A percentile compares a stretch with the other conserved stretches of the same genome.
These are phyloP conservation scores for Chlorella variabilis DNA, from an alignment of 163 green algal species.

Conservation along the genomic window DNA sequence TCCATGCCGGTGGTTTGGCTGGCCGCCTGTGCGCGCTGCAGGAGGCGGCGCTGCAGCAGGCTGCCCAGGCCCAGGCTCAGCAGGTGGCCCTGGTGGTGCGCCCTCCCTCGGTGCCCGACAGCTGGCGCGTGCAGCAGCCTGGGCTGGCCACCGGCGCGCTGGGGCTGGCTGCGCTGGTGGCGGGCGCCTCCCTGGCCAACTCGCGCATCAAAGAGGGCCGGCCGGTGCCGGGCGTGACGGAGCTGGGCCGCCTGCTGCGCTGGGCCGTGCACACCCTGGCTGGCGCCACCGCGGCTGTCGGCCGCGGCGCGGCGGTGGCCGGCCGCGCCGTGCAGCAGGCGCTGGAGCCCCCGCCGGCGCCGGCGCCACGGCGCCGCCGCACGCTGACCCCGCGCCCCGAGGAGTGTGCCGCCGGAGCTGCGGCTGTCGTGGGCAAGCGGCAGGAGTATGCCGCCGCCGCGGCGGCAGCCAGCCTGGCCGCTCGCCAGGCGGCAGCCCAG, in stretches of 20 bases:
- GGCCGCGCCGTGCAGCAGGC: not conserved
- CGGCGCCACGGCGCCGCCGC: not conserved
- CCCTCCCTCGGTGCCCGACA: not conserved
- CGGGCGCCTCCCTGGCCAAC: not conserved
- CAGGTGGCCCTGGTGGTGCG: not conserved
- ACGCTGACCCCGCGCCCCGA: no score
- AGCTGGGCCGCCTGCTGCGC: not conserved
- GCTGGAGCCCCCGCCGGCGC: not conserved
- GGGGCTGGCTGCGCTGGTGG: conserved; percentile 8
- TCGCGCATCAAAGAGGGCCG: not conserved
- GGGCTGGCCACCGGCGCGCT: conserved; percentile 1
- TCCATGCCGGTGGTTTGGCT: no score
- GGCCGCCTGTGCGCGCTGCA: not conserved
- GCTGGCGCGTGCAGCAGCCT: not conserved
- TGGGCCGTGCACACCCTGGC: not conserved
- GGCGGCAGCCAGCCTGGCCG: not conserved
- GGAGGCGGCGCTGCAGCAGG: conserved; percentile 15
- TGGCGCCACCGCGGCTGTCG: not conserved
- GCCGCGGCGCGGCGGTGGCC: not conserved
- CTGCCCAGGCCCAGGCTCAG: not conserved
- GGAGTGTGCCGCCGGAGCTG: no score
- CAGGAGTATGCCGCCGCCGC: not conserved
- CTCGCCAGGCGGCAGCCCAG: not conserved
- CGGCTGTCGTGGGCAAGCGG: not conserved
- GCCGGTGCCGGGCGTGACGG: not conserved